phyloP scores from a whole-genome alignment of 1,284 basidiomycete genomes.

The Trametes polyzona region DNA sequence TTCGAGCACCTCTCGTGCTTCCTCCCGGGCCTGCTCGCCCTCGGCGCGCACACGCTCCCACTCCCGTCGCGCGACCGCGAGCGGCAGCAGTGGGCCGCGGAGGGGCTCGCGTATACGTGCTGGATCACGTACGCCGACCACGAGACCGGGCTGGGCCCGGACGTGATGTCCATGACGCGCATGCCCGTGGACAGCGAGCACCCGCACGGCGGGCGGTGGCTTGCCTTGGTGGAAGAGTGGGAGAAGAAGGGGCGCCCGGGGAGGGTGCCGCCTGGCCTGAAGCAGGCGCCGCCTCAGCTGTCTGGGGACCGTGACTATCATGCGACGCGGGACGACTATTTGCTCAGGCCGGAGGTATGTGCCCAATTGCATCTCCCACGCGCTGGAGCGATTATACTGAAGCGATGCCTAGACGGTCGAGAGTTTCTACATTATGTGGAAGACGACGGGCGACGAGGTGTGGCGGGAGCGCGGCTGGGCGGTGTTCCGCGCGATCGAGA shows the following conservation, averaged over 20 bases:
- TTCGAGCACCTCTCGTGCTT: conserved; percentile 81
- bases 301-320: conserved; percentile 42
- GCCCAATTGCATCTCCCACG: neutral
- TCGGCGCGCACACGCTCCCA: conserved; percentile 66
- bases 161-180: conserved; percentile 43
- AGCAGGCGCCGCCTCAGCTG: conserved; percentile 39
- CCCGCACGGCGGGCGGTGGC: conserved; percentile 45
- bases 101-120: conserved; percentile 71
- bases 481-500: conserved; percentile 74
- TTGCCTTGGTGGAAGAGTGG: conserved; percentile 58
- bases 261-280: conserved; percentile 58
- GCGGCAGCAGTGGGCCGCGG: conserved; percentile 67
- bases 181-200: conserved; percentile 4
- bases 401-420: conserved; percentile 59
- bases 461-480: conserved; percentile 82
- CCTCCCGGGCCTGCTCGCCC: conserved; percentile 71
- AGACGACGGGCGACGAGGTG: conserved; percentile 63
- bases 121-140: conserved; percentile 69
- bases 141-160: conserved; percentile 63
- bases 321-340: conserved; percentile 47
- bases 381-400: neutral
- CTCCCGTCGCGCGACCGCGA: conserved; percentile 44
- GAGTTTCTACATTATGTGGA: conserved; percentile 71
- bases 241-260: conserved; percentile 42
- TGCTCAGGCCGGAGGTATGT: conserved; percentile 67